Evolutionary conservation across 2,329 filamentous ascomycete genomes (phyloP).

Genomic region (Macrophomina tecta): DNA sequence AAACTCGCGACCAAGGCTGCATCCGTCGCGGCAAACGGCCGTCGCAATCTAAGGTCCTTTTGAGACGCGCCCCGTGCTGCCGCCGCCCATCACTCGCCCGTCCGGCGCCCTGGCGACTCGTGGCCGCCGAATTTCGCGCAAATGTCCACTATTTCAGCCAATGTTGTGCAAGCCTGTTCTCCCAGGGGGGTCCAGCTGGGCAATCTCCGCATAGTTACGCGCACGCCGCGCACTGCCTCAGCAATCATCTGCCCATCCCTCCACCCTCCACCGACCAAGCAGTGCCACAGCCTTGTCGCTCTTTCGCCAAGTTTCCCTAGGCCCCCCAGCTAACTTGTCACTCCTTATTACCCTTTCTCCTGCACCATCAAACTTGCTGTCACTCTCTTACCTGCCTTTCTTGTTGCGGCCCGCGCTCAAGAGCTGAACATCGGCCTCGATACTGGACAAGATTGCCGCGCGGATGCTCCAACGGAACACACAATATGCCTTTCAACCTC

Average conservation of each 20-base stretch:
- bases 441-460: not conserved
- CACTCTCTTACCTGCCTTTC: not conserved
- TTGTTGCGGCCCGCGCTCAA: not conserved
- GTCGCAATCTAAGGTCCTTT: conserved; percentile 18
- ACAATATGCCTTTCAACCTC: conserved; percentile 26
- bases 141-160: not conserved
- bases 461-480: not conserved
- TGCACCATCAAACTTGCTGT: conserved; percentile 2
- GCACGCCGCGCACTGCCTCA: conserved; percentile 25
- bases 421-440: not conserved
- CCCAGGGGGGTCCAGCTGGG: conserved; percentile 1
- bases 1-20: conserved; percentile 10
- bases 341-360: conserved; percentile 10
- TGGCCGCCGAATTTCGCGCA: conserved; percentile 18
- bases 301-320: conserved; percentile 23
- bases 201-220: conserved; percentile 22
- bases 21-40: conserved; percentile 11
- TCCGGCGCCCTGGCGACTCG: conserved; percentile 2
- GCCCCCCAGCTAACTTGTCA: conserved; percentile 15
- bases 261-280: not conserved
- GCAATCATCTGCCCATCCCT: conserved; percentile 21
- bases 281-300: conserved; percentile 12
- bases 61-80: conserved; percentile 15
- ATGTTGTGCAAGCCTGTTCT: not conserved
- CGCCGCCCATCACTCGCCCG: not conserved